A percentile compares a stretch with the other conserved stretches of the same genome.
Evolutionary conservation across 2,329 filamentous ascomycete species (phyloP).

Genomic region (Triangularia setosa): DNA sequence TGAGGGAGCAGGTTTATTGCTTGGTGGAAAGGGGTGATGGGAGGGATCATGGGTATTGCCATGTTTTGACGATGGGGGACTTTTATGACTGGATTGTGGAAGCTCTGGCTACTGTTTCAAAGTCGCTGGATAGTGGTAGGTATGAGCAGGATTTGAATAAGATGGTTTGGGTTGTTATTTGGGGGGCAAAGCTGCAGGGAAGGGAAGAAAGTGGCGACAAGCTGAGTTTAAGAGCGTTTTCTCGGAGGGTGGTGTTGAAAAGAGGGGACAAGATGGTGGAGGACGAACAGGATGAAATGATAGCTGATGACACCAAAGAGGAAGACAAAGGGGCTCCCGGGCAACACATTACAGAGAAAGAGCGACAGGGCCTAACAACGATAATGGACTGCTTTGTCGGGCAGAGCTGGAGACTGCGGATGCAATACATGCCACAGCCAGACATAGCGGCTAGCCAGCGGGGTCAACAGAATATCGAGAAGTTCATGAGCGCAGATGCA

Average conservation of each 20-base stretch:
- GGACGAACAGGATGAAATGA: not conserved
- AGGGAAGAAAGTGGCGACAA: not conserved
- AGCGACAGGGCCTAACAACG: not conserved
- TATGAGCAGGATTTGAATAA: not conserved
- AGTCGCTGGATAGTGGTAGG: not conserved
- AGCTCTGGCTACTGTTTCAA: not conserved
- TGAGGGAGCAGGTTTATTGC: not conserved
- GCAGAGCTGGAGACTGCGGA: not conserved
- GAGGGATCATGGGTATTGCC: not conserved
- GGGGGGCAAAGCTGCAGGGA: not conserved
- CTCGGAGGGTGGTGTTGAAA: not conserved
- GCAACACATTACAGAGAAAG: not conserved
- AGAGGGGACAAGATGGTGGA: not conserved
- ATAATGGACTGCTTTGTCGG: not conserved
- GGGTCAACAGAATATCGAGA: not conserved
- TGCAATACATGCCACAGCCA: not conserved
- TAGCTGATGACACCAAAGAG: not conserved
- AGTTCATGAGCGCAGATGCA: not conserved
- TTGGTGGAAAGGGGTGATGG: not conserved
- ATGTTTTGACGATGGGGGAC: not conserved
- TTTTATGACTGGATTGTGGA: not conserved
- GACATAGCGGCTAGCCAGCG: not conserved
- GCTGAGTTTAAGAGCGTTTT: not conserved
- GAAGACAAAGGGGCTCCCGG: not conserved
- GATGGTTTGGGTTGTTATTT: not conserved